Base-by-base conservation (phyloP, 768 basidiomycete genomes). In the Daedaleopsis sinensis region DNA sequence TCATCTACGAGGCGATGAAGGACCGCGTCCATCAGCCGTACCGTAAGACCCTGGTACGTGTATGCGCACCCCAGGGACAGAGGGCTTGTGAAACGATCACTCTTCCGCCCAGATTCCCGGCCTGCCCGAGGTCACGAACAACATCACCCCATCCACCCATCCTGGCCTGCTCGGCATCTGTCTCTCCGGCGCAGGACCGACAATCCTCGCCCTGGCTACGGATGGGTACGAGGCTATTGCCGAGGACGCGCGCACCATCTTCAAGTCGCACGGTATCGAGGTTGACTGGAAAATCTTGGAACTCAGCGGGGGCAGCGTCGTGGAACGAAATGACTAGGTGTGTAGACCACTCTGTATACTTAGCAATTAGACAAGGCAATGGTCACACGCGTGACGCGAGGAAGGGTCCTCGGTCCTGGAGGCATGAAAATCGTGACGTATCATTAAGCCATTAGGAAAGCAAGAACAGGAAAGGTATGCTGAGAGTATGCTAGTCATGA, bases 1-100 rank as follows among this genome's bases (percentile, higher is more conserved):
- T 99, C n/a, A 98, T 98, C 59, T 98, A 96, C 74, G 96, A 98
- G 72, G 96, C 96, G 1, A 98, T 98, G 97, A 96, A 98, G 71
- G 97, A 99, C 76, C 87, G 92, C 55, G 84, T 99, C 15, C 97
- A 99, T 73, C 97, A 99, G 72, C 97, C 97, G 1, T 98, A 98
- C 73, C 88, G 97, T 35, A 94, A 89, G 75, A 74, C 81, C 27
- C 80, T 99, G 59, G 95, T 95, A 71, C 43, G 90, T 78, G 3
- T 53, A 47, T 46, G 19, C 23, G 3, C 23, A 13, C 23, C 9
- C 50, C 24, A 1, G 50, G 27, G 52, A 42, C 56, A 24, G 36
- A 49, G 36, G 53, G 43, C 9, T 59, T 42, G 9, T 18, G 21
- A 49, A 61, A 32, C 27, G 7, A 32, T 38, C 37, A 18, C 58